Evolutionary conservation across 768 basidiomycete genomes (phyloP).

Genomic region (Boletus eberwhitei): DNA sequence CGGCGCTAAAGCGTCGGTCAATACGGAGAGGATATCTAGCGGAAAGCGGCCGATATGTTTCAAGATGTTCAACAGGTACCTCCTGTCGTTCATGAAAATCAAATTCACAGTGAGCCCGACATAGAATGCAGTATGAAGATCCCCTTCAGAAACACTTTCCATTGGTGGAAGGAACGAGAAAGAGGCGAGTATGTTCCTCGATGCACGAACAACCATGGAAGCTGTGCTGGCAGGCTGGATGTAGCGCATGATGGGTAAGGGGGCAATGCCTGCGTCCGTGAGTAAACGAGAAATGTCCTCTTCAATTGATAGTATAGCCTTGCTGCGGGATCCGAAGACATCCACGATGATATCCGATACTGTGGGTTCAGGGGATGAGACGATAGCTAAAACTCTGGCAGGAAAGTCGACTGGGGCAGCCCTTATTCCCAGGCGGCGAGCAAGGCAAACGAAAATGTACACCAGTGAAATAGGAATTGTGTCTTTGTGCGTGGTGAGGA

Average conservation of each 20-base stretch:
- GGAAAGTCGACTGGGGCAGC: constrained; percentile 59
- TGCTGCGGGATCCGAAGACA: constrained; percentile 40
- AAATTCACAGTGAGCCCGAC: constrained; percentile 38
- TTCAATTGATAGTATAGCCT: constrained; percentile 33
- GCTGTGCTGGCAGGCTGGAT: constrained; percentile 30
- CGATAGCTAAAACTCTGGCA: constrained; percentile 49
- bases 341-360: constrained; percentile 44
- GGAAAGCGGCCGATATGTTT: constrained; percentile 34
- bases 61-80: constrained; percentile 32
- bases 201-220: constrained; percentile 40
- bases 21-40: constrained; percentile 43
- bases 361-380: constrained; percentile 37
- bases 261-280: constrained; percentile 22
- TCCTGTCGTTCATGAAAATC: constrained; percentile 35
- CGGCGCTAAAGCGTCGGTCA: constrained; percentile 38
- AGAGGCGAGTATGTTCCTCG: constrained; percentile 38
- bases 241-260: constrained; percentile 16
- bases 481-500: constrained; percentile 46
- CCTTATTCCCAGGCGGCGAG: constrained; percentile 46
- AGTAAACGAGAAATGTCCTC: constrained; percentile 36
- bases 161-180: constrained; percentile 21
- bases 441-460: constrained; percentile 54
- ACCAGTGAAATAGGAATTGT: constrained; percentile 61
- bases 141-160: constrained; percentile 29
- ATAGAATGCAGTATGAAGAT: constrained; percentile 33